Evolutionary conservation across 805 yeast species (phyloP), one percentile per base, ranked within the genome.

Genomic region (Peterozyma xylosa): DNA sequence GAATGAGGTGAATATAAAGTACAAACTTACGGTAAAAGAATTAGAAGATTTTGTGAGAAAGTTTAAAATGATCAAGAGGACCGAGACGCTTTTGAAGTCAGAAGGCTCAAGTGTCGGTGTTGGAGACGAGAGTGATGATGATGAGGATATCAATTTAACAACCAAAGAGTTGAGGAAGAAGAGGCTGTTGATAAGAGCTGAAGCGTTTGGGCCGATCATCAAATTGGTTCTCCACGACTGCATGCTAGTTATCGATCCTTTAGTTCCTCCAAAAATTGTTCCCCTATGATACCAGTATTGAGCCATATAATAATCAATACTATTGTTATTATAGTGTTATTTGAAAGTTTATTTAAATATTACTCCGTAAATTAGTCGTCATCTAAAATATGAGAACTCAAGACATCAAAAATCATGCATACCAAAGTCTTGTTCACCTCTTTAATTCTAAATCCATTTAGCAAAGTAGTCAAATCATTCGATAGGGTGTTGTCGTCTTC

Each of bases 1-100:
- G 2, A 56, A 63, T 5, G 93, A 86, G 54, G 50, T 82, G 47
- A 58, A 60, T 14, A 48, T 55, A 18, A 86, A 85, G 55, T 67
- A 74, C 30, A 60, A 59, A 11, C 57, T 77, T 33, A 81, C 90
- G 1, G 56, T 75, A 2, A 57, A 59, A 11, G 84, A 78, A 47
- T 60, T 76, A 33, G 53, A 57, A 18, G 58, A 64, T 35, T 56
- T 70, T 37, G 48, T 72, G 7, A 36, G 48, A 17, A 71, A 68
- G 45, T 67, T 63, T 47, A 53, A 67, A 51, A 37, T 56, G 50
- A 43, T 75, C 65, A 74, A 67, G 59, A 49, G 53, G 45, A 46
- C 55, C 64, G 54, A 63, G 53, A 27, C 61, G 52, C 16, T 43
- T 27, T 35, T 63, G 59, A 48, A 59, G 50, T 39, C 52, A 46